phyloP scores from a whole-genome alignment of 805 yeast species.

The Pichia nakasei region DNA sequence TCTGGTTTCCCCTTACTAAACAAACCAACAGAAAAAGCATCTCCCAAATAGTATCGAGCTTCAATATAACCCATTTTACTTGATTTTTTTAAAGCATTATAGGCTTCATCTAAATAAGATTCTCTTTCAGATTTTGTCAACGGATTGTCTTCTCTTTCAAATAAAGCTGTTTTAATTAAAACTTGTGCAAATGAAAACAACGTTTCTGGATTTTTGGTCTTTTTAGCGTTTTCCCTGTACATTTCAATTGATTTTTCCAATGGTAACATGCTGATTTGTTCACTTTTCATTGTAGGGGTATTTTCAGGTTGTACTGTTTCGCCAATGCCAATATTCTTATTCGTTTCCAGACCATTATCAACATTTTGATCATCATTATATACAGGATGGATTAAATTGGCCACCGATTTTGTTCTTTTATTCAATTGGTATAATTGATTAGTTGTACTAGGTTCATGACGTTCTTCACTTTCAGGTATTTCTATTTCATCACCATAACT shows the following conservation, averaged over 20 bases:
- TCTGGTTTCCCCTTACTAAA: constrained; percentile 60
- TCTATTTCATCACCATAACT: background rate
- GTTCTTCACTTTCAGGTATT: background rate
- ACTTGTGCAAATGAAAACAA: constrained; percentile 86
- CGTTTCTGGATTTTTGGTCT: constrained; percentile 77
- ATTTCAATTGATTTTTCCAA: constrained; percentile 66
- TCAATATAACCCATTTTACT: constrained; percentile 43
- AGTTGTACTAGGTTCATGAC: background rate
- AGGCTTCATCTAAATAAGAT: constrained; percentile 70
- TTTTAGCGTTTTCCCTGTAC: constrained; percentile 79
- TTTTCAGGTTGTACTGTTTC: background rate
- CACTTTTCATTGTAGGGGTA: background rate
- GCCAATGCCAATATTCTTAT: too few relatives aligned
- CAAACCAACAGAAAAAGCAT: constrained; percentile 78
- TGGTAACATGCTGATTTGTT: constrained; percentile 24
- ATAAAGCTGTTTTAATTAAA: constrained; percentile 35
- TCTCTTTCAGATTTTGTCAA: constrained; percentile 30
- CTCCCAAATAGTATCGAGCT: constrained; percentile 90
- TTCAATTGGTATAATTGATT: background rate
- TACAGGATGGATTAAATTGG: constrained; percentile 7
- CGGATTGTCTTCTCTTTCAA: constrained; percentile 9
- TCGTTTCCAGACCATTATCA: too few relatives aligned
- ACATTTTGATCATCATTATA: too few relatives aligned
- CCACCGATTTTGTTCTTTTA: constrained; percentile 1
- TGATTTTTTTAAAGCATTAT: constrained; percentile 38